These are phyloP conservation scores for Chlorencoelia australis DNA, from an alignment of 2,329 filamentous ascomycete species.

Conservation along the genomic window DNA sequence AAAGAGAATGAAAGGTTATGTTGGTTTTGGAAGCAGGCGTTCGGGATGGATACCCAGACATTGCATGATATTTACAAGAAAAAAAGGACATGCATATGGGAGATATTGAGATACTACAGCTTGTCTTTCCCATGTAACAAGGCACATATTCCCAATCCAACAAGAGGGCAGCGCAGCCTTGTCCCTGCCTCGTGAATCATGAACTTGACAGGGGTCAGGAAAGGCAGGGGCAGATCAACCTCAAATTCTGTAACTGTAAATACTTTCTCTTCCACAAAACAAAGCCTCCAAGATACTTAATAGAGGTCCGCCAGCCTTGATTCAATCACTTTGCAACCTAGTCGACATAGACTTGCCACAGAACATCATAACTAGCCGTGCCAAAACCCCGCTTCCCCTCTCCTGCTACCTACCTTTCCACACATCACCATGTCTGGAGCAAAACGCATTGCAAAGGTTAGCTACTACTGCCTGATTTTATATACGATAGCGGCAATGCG, in stretches of 20 bases:
- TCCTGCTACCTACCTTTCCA: no score
- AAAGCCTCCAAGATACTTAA: background rate
- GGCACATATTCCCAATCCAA: no score
- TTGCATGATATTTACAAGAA: slow-evolving; percentile 13
- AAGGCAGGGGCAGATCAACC: background rate
- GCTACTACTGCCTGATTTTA: background rate
- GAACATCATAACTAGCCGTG: no score
- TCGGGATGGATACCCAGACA: slow-evolving; percentile 16
- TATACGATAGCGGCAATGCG: background rate
- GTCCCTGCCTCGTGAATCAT: background rate
- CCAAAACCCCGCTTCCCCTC: no score
- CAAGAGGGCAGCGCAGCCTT: background rate
- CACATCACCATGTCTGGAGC: slow-evolving; percentile 18
- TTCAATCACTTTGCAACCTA: no score
- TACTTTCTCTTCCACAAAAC: background rate
- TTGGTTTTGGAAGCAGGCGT: slow-evolving; percentile 11
- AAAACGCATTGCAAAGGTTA: slow-evolving; percentile 23
- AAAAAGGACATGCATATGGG: background rate
- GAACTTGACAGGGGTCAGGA: no score
- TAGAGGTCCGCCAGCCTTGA: background rate
- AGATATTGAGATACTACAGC: no score
- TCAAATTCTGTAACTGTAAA: background rate
- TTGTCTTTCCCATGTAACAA: no score
- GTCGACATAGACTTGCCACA: no score
- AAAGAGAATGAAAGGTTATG: slow-evolving; percentile 56